A percentile compares a stretch with the other conserved stretches of the same genome.
phyloP scores from a whole-genome alignment of 2,329 filamentous ascomycete genomes.

The Fusarium nurragi region DNA sequence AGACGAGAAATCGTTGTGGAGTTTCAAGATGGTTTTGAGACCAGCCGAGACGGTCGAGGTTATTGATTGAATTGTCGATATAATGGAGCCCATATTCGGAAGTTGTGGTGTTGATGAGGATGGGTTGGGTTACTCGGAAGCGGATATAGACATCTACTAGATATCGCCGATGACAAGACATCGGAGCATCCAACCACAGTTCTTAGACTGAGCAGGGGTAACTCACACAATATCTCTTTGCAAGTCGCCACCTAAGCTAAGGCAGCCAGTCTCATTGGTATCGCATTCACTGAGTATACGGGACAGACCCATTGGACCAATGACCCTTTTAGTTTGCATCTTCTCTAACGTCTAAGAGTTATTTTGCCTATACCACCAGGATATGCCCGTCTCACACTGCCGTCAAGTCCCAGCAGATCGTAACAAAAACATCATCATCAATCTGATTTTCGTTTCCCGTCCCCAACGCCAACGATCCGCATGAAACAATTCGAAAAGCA shows the following conservation, averaged over 20 bases:
- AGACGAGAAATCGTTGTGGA: slow-evolving; percentile 43
- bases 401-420: slow-evolving; percentile 12
- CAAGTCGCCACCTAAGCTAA: not conserved
- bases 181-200: not conserved
- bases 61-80: slow-evolving; percentile 44
- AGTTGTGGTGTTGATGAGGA: not conserved
- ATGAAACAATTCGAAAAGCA: slow-evolving; percentile 1
- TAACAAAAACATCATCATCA: slow-evolving; percentile 35
- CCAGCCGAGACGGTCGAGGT: slow-evolving; percentile 38
- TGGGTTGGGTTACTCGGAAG: too few species aligned
- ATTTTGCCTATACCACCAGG: slow-evolving; percentile 23
- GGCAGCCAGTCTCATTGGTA: not conserved
- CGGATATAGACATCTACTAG: not conserved
- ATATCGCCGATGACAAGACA: not conserved
- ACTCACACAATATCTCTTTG: not conserved
- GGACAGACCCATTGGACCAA: slow-evolving; percentile 8
- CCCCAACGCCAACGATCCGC: slow-evolving; percentile 5
- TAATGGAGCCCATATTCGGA: slow-evolving; percentile 47
- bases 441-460: slow-evolving; percentile 32
- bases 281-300: not conserved
- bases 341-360: slow-evolving; percentile 47
- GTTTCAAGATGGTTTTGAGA: slow-evolving; percentile 39
- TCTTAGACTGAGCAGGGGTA: not conserved
- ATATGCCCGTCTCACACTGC: slow-evolving; percentile 14
- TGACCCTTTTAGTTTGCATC: slow-evolving; percentile 37